Base-by-base conservation (phyloP, 495 filamentous ascomycete species). In the Aspergillus coremiiformis region DNA sequence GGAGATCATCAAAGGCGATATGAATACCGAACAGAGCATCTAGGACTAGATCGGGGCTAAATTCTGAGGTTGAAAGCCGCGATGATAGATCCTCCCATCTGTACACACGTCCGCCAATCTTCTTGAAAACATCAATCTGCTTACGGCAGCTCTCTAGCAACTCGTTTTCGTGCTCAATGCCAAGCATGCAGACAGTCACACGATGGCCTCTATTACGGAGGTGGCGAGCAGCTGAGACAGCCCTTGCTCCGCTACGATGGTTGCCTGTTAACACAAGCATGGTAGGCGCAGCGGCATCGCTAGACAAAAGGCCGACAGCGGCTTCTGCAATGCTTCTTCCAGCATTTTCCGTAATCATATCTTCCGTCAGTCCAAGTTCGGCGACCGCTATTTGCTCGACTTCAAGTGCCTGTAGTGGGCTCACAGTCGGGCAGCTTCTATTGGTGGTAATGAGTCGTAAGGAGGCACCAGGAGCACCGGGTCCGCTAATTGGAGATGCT, bases 341-440 rank as follows among this genome's bases (percentile, higher is more conserved):
- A 0, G 90, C 87, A 63, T 92, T 95, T 62, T 96, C 93, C 0
- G 89, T 84, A 67, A 96, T 86, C 61, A 96, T 84, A 45, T 93
- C 87, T 61, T 92, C 87, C 0, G 85, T 86, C 39, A 98, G 72
- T 4, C 89, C 89, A 53, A 93, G 81, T 53, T 95, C 89, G 21
- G 82, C 78, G 35, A 87, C 82, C 0, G 90, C 88, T 47, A 91
- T 83, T 56, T 90, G 89, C 67, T 98, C 93, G 21, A 96, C 78
- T 54, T 92, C 90, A 27, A 92, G 79, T 74, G 94, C 91, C 60
- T 92, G 89, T 27, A 91, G 67, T 15, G 91, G 87, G 45, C 84
- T 87, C 49, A 96, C 82, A 12, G 85, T 82, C 42, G 92, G 88
- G 54, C 92, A 87, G 52, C 79, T 81, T 32, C 84, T 74, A 60